Conservation (phyloP, 768 basidiomycete species). For the Astraeus odoratus region DNA sequence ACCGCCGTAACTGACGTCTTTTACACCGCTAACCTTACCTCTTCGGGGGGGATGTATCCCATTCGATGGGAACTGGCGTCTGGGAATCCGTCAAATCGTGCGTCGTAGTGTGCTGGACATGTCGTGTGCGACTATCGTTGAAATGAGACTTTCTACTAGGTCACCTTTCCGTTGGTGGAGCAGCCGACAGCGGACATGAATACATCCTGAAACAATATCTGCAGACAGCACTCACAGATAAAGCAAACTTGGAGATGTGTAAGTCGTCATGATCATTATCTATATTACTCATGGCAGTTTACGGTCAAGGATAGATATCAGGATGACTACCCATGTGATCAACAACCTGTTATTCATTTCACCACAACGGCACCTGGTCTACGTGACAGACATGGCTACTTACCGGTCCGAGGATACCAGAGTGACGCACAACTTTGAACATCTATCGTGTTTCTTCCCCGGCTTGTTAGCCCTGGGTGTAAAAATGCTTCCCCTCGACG, state of each 20-base stretch:
- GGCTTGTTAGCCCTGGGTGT: conserved; percentile 69
- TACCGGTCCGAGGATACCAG: conserved; percentile 19
- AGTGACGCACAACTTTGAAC: conserved; percentile 54
- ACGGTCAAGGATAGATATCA: conserved; percentile 40
- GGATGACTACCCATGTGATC: conserved; percentile 54
- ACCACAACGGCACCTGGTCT: conserved; percentile 56
- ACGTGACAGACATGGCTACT: conserved; percentile 49
- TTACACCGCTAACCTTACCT: conserved; percentile 36
- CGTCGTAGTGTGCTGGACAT: no score
- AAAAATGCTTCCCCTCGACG: conserved; percentile 51
- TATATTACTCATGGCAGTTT: conserved; percentile 6
- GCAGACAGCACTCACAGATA: conserved; percentile 57
- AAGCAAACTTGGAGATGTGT: conserved; percentile 61
- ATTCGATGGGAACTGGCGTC: conserved; percentile 45
- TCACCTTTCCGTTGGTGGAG: conserved; percentile 54
- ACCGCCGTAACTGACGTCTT: conserved; percentile 43
- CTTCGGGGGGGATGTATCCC: conserved; percentile 59
- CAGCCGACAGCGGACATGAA: conserved; percentile 71
- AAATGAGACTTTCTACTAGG: conserved; percentile 17
- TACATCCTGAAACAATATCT: conserved; percentile 72
- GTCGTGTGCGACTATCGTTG: not conserved
- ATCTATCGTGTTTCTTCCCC: conserved; percentile 73
- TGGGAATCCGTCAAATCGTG: conserved; percentile 43
- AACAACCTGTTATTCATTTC: conserved; percentile 62
- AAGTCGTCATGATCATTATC: conserved; percentile 17